phyloP scores from a whole-genome alignment of 1,284 basidiomycete species.

The Porodaedalea pini region DNA sequence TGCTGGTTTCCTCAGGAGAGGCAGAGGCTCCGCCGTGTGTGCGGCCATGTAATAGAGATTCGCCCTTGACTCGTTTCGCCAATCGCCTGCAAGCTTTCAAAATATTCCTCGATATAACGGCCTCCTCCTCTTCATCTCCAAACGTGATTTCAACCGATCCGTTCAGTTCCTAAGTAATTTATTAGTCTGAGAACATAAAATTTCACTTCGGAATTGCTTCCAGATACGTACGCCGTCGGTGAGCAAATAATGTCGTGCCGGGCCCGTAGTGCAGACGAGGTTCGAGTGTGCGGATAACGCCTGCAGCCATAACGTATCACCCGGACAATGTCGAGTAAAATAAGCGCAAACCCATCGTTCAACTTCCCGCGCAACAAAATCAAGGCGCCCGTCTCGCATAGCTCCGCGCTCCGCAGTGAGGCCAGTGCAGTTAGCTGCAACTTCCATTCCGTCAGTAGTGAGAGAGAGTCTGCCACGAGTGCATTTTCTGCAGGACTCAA shows the following conservation, averaged over 20 bases:
- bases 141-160: background rate
- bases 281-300: background rate
- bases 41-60: background rate
- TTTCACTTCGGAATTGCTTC: no score
- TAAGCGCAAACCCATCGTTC: background rate
- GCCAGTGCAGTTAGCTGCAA: background rate
- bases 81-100: background rate
- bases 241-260: background rate
- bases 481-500: background rate
- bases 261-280: background rate
- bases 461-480: background rate
- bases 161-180: background rate
- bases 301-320: background rate
- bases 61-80: background rate
- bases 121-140: background rate
- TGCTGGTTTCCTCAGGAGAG: background rate
- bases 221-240: background rate
- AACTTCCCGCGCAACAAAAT: background rate
- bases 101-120: background rate
- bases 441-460: background rate
- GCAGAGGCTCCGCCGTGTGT: background rate
- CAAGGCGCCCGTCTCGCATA: background rate
- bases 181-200: background rate
- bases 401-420: background rate
- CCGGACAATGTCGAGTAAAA: background rate